Evolutionary conservation across 306 rosid species (phyloP).

Genomic region (Echinosophora koreensis): DNA sequence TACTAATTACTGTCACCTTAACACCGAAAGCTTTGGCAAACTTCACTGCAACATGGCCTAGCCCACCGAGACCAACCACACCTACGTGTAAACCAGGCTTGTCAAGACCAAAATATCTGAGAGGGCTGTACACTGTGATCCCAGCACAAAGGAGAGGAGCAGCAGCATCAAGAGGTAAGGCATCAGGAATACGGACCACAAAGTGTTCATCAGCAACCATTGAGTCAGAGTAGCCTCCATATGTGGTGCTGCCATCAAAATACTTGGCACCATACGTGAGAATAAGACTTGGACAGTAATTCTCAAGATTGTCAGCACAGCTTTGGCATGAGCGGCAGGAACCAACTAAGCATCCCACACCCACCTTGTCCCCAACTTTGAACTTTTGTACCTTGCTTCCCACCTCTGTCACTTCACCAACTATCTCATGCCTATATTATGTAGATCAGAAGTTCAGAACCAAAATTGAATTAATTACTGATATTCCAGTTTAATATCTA

Average conservation of each 20-base stretch:
- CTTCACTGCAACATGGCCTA: slow-evolving; percentile 67
- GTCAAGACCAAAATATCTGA: slow-evolving; percentile 52
- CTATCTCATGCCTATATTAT: slow-evolving; percentile 44
- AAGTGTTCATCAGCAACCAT: slow-evolving; percentile 60
- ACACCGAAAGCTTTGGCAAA: slow-evolving; percentile 68
- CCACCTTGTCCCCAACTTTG: slow-evolving; percentile 66
- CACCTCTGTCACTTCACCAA: slow-evolving; percentile 62
- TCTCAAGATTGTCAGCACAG: slow-evolving; percentile 56
- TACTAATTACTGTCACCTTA: slow-evolving; percentile 63
- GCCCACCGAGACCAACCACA: slow-evolving; percentile 68
- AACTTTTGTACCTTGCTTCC: slow-evolving; percentile 61
- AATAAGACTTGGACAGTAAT: slow-evolving; percentile 50
- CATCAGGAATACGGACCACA: slow-evolving; percentile 51
- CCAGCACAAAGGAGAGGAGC: slow-evolving; percentile 78
- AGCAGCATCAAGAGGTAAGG: slow-evolving; percentile 56
- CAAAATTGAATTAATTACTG: not conserved
- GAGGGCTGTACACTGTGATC: slow-evolving; percentile 67
- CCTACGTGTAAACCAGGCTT: slow-evolving; percentile 64
- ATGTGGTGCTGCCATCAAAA: slow-evolving; percentile 54
- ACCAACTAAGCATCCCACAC: slow-evolving; percentile 64
- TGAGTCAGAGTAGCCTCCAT: slow-evolving; percentile 63
- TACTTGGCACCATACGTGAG: slow-evolving; percentile 39
- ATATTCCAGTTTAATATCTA: not conserved
- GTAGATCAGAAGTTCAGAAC: too few relatives aligned
- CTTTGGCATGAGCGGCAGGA: slow-evolving; percentile 59